phyloP scores from a whole-genome alignment of 2,329 filamentous ascomycete genomes.

The Trichoderma guizhouense region DNA sequence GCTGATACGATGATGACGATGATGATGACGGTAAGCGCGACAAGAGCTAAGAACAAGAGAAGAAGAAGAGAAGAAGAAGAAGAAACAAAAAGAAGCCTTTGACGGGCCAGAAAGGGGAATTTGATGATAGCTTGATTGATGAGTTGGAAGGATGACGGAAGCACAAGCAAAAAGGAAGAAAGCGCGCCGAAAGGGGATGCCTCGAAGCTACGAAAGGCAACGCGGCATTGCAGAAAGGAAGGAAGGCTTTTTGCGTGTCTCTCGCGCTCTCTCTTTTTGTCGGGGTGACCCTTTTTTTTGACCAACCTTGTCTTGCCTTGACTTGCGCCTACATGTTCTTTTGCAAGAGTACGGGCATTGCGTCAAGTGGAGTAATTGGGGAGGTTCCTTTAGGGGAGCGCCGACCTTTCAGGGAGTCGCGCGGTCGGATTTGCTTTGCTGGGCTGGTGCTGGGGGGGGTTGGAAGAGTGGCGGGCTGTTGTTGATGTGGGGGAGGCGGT shows the following conservation, averaged over 20 bases:
- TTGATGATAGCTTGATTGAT: not conserved
- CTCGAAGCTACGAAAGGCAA: not conserved
- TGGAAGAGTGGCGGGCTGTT: conserved; percentile 11
- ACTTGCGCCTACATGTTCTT: conserved; percentile 12
- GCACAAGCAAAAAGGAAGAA: not conserved
- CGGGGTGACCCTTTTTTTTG: not conserved
- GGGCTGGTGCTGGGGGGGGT: not conserved
- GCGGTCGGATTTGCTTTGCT: not conserved
- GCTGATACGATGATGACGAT: not conserved
- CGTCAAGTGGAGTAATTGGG: conserved; percentile 15
- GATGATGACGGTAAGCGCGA: not conserved
- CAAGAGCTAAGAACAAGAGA: not conserved
- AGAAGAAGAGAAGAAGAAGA: not conserved
- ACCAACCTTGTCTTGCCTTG: not conserved
- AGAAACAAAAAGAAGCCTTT: not conserved
- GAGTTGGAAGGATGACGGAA: not conserved
- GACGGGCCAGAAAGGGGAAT: conserved; percentile 1
- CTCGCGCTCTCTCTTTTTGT: not conserved
- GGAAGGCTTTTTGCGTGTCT: not conserved
- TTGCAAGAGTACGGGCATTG: not conserved
- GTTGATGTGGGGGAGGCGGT: conserved; percentile 24
- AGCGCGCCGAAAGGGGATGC: conserved; percentile 7
- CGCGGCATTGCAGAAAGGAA: conserved; percentile 8
- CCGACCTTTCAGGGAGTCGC: conserved; percentile 14
- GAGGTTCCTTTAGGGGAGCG: conserved; percentile 9